Evolutionary conservation across 2,329 filamentous ascomycete genomes (phyloP), one percentile per base, ranked within the genome.

Genomic region (Talaromyces albobiverticillius): DNA sequence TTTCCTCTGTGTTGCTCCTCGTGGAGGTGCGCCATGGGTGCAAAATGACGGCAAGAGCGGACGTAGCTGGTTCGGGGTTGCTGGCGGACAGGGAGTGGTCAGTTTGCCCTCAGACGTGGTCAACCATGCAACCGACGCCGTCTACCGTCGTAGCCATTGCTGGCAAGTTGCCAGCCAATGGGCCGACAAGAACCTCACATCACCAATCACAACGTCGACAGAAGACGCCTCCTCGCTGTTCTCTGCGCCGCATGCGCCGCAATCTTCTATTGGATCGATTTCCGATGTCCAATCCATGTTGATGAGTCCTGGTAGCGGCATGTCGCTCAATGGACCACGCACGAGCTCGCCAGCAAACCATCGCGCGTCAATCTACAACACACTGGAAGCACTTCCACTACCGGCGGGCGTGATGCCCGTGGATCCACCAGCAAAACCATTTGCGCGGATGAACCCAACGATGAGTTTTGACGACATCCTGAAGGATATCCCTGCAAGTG

Each of bases 81-180:
- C 88, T 2, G 89, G 87, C 34, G 79, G 82, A 36, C 77, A 77
- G 22, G 81, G 80, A 40, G 77, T 87, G 8, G 84, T 87, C 40
- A 80, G 74, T 57, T 68, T 88, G 5, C 84, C 86, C 1, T 79
- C 79, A 0, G 84, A 88, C 62, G 72, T 86, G 23, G 81, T 88
- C 41, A 81, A 86, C 59, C 80, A 87, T 61, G 82, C 85, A 16
- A 80, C 86, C 1, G 86, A 89, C 63, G 85, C 82, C 42, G 80
- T 86, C 41, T 89, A 87, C 67, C 79, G 82, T 14, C 81, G 85
- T 40, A 86, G 82, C 57, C 86, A 89, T 65, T 88, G 85, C 69
- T 89, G 86, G 86, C 72, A 79, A 55, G 77, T 80, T 62, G 85
- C 84, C 3, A 78, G 82, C 60, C 75, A 80, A 60, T 88, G 86